These are phyloP conservation scores for Phytophthora ramorum DNA, from an alignment of 352 stramenopile genomes.

Conservation along the genomic window DNA sequence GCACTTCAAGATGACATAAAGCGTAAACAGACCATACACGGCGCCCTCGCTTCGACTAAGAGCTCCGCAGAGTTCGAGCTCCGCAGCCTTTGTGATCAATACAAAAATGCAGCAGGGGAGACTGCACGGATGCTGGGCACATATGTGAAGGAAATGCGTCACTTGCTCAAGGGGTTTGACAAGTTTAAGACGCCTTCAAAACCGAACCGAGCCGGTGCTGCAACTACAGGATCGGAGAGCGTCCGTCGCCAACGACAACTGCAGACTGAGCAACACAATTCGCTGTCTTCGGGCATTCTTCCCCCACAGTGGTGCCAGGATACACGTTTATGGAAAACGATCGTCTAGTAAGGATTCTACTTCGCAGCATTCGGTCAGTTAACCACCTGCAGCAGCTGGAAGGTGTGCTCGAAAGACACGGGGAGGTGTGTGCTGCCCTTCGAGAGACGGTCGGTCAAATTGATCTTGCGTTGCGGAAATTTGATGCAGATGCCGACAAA, in stretches of 20 bases:
- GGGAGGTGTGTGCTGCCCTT: constrained; percentile 41
- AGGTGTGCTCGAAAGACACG: constrained; percentile 56
- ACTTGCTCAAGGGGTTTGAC: constrained; percentile 51
- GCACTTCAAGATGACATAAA: constrained; percentile 34
- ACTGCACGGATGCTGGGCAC: constrained; percentile 19
- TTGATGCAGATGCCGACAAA: constrained; percentile 20
- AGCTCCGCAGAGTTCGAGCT: constrained; percentile 16
- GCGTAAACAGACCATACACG: constrained; percentile 12
- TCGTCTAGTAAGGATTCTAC: constrained; percentile 72
- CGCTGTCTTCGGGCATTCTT: constrained; percentile 6
- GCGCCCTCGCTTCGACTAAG: constrained; percentile 22
- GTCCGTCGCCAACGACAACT: constrained; percentile 5
- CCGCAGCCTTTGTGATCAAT: constrained; percentile 17
- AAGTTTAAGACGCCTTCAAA: constrained; percentile 45
- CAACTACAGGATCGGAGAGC: neutral
- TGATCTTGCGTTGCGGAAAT: constrained; percentile 43
- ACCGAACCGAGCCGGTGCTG: constrained; percentile 7
- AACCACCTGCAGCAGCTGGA: constrained; percentile 59
- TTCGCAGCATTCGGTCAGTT: constrained; percentile 71
- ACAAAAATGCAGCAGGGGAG: constrained; percentile 23
- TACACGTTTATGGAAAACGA: constrained; percentile 83
- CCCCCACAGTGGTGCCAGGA: neutral
- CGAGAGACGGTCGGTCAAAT: constrained; percentile 41
- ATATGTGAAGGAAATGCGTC: constrained; percentile 32
- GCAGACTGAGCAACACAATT: constrained; percentile 4